Conservation (phyloP, 2,329 filamentous ascomycete species). For the Rosellinia necatrix region DNA sequence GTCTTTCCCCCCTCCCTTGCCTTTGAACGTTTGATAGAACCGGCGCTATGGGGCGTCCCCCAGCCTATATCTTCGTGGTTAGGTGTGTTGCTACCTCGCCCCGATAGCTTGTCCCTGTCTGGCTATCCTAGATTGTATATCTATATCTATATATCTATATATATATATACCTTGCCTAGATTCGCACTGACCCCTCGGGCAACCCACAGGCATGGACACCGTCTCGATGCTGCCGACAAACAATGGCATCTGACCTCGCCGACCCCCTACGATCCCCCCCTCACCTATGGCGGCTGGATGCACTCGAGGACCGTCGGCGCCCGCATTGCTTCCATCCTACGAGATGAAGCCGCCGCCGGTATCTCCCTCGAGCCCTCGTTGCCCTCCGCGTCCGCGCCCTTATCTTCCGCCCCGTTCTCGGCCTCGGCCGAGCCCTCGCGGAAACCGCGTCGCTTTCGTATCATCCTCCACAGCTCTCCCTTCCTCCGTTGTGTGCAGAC, state of each 20-base stretch:
- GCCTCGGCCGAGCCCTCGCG: conserved; percentile 36
- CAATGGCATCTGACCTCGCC: conserved; percentile 93
- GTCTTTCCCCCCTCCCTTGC: background rate
- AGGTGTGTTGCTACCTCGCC: conserved; percentile 49
- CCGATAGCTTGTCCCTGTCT: background rate
- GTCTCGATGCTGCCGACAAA: conserved; percentile 92
- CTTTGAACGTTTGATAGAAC: too few relatives aligned
- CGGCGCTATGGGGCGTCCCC: conserved; percentile 50
- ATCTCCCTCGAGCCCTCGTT: conserved; percentile 39
- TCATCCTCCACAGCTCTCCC: conserved; percentile 91
- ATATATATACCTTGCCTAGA: background rate
- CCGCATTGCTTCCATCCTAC: conserved; percentile 77
- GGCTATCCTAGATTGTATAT: background rate
- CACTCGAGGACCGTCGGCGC: conserved; percentile 82
- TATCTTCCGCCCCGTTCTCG: background rate
- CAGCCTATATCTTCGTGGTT: conserved; percentile 56
- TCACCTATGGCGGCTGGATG: conserved; percentile 93
- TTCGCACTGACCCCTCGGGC: background rate
- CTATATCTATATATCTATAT: background rate
- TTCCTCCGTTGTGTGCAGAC: conserved; percentile 94
- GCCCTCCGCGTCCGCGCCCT: background rate
- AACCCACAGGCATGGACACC: conserved; percentile 75
- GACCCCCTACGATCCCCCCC: conserved; percentile 91
- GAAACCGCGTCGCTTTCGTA: conserved; percentile 69
- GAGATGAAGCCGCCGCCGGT: conserved; percentile 45